Conservation (phyloP, 306 rosid species). For the Sicyos edulis region DNA sequence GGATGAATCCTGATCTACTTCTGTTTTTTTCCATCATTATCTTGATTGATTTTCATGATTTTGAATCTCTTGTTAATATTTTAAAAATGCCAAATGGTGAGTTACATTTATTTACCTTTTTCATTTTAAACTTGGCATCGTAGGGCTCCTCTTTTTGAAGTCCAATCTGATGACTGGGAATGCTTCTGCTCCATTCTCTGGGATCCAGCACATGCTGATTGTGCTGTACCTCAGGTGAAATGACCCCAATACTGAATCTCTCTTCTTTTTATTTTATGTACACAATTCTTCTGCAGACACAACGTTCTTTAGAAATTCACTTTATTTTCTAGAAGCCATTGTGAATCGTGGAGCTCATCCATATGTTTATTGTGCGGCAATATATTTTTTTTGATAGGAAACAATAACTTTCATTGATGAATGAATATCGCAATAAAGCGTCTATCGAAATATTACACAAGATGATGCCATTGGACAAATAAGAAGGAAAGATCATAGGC, state of each 20-base stretch:
- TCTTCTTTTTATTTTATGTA: background rate
- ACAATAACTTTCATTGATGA: no score
- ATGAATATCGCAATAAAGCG: no score
- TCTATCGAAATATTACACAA: no score
- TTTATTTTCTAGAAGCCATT: background rate
- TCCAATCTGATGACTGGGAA: slow-evolving; percentile 49
- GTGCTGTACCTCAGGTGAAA: slow-evolving; percentile 49
- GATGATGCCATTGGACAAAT: no score
- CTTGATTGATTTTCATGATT: slow-evolving; percentile 13
- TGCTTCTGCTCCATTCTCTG: slow-evolving; percentile 46
- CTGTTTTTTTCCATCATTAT: background rate
- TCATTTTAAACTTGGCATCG: background rate
- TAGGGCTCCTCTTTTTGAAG: slow-evolving; percentile 53
- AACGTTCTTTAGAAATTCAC: background rate
- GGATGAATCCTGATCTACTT: background rate
- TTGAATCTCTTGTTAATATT: background rate
- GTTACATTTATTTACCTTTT: background rate
- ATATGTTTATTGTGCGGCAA: background rate
- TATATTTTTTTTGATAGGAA: no score
- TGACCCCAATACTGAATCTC: background rate
- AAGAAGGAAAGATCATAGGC: no score
- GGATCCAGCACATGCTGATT: slow-evolving; percentile 49
- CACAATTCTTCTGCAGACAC: background rate
- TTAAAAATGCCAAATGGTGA: background rate
- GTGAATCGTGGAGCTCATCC: background rate